These are phyloP conservation scores for Pseudocercospora cruenta DNA, from an alignment of 2,329 filamentous ascomycete species.

Conservation along the genomic window DNA sequence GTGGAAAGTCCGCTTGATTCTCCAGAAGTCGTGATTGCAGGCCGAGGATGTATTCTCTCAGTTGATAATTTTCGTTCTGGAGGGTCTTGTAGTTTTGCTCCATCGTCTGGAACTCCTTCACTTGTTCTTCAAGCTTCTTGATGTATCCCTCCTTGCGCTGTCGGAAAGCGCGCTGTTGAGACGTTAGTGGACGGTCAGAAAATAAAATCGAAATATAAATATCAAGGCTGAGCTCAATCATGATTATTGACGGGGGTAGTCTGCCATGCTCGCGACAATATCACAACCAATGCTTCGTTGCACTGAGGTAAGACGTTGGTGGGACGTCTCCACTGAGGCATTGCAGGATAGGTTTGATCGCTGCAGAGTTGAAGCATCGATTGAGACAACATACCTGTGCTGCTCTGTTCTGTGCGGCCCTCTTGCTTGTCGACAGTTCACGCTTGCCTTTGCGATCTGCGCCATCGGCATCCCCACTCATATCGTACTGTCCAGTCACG, in stretches of 20 bases:
- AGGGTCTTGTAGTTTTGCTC: conserved; percentile 78
- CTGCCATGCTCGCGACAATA: not conserved
- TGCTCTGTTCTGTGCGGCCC: conserved; percentile 93
- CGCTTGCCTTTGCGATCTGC: conserved; percentile 75
- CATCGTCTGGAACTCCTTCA: conserved; percentile 76
- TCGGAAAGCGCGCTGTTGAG: conserved; percentile 81
- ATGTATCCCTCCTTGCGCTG: conserved; percentile 98
- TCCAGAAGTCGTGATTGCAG: conserved; percentile 87
- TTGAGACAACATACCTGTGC: conserved; percentile 75
- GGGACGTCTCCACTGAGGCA: not conserved
- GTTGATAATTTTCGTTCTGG: conserved; percentile 84
- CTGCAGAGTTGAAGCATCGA: conserved; percentile 11
- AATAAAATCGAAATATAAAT: not conserved
- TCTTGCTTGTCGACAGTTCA: conserved; percentile 92
- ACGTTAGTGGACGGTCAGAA: not conserved
- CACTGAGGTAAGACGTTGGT: not conserved
- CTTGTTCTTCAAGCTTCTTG: conserved; percentile 93
- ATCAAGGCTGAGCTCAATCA: not conserved
- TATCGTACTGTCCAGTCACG: conserved; percentile 57
- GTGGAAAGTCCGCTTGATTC: conserved; percentile 79
- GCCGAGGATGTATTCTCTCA: conserved; percentile 90
- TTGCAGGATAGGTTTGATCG: not conserved
- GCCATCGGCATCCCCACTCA: conserved; percentile 54
- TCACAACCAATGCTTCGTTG: not conserved
- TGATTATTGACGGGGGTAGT: not conserved